A percentile compares a stretch with the other conserved stretches of the same genome.
Evolutionary conservation across 2,329 filamentous ascomycete species (phyloP).

Genomic region (Aspergillus sp.): DNA sequence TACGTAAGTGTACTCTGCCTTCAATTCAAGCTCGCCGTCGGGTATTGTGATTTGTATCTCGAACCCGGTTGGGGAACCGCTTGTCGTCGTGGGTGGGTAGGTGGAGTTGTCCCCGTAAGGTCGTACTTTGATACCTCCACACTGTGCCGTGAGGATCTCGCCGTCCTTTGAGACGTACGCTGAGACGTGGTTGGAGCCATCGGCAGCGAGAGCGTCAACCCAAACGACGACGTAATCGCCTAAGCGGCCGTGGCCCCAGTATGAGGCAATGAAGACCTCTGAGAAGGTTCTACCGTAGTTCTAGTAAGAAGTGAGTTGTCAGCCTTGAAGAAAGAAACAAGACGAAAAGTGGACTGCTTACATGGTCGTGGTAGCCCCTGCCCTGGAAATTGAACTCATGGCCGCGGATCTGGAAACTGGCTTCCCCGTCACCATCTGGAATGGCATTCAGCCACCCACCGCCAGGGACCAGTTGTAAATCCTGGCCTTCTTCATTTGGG

Average conservation of each 20-base stretch:
- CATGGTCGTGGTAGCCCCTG: slow-evolving; percentile 4
- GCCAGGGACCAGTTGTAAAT: neutral
- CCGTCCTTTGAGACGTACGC: slow-evolving; percentile 1
- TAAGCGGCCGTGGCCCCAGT: slow-evolving; percentile 1
- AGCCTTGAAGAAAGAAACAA: neutral
- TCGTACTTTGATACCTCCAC: neutral
- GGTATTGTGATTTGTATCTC: neutral
- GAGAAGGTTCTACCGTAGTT: slow-evolving; percentile 3
- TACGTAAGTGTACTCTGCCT: neutral
- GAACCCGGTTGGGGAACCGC: neutral
- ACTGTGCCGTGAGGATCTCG: slow-evolving; percentile 2
- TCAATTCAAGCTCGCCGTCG: neutral
- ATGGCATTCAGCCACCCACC: neutral
- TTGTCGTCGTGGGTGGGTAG: slow-evolving; percentile 2
- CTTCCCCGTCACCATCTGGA: neutral
- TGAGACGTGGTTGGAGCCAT: neutral
- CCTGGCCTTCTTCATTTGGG: slow-evolving; percentile 2
- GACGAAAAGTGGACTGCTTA: neutral
- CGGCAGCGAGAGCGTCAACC: neutral
- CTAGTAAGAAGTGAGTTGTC: neutral
- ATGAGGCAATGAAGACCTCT: neutral
- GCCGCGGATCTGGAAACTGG: neutral
- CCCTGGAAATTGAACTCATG: neutral
- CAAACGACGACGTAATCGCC: slow-evolving; percentile 2
- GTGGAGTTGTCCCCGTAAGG: slow-evolving; percentile 8